Percentiles rank a stretch among this genome's conserved stretches.
phyloP scores from a whole-genome alignment of 106 monocot genomes.

The Agapanthus africanus region DNA sequence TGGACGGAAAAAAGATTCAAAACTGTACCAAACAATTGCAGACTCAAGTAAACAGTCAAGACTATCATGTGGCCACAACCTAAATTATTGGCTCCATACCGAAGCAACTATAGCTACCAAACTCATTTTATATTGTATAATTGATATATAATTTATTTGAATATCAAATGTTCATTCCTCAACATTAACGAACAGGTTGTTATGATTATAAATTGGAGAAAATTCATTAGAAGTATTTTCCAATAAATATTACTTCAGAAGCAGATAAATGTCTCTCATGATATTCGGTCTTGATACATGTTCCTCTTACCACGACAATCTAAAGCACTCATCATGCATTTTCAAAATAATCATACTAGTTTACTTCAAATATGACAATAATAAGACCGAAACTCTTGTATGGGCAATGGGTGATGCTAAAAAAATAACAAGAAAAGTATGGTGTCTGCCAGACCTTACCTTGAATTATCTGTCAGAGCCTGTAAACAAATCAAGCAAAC shows the following conservation, averaged over 20 bases:
- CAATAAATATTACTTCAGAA: background rate
- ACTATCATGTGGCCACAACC: no score
- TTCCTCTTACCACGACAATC: background rate
- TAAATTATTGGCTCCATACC: no score
- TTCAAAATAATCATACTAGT: background rate
- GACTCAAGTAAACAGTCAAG: no score
- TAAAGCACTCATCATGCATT: background rate
- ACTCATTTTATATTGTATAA: no score
- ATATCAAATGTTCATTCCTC: no score
- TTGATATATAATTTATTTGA: no score
- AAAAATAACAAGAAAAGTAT: background rate
- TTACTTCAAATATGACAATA: background rate
- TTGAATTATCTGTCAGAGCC: conserved; percentile 3
- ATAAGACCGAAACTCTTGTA: background rate
- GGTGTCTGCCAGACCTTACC: background rate
- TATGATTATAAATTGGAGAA: background rate
- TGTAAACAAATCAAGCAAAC: conserved; percentile 13
- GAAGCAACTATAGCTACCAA: no score
- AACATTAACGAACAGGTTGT: no score
- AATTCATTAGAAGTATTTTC: background rate
- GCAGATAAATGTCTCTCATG: background rate
- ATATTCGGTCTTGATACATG: background rate
- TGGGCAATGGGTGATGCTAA: background rate
- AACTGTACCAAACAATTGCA: no score
- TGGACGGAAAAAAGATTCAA: no score